Evolutionary conservation across 2,329 filamentous ascomycete species (phyloP).

Genomic region (Fusarium decemcellulare): DNA sequence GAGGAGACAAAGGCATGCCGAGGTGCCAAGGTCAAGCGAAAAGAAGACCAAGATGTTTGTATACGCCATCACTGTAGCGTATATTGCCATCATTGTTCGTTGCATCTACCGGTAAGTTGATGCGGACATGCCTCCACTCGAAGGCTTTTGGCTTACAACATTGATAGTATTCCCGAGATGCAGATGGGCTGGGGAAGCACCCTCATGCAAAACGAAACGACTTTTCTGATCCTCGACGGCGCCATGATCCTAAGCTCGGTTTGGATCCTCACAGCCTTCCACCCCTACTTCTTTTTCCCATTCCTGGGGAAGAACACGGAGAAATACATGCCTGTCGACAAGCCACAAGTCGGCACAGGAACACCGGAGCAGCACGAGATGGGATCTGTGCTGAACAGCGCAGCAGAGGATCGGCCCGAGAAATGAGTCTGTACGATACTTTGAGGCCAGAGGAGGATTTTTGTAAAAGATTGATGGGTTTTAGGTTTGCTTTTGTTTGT

Average conservation of each 20-base stretch:
- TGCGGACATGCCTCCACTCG: fast-evolving
- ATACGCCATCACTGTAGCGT: conserved; percentile 19
- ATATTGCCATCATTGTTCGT: conserved; percentile 36
- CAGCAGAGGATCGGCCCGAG: background rate
- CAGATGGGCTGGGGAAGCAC: conserved; percentile 40
- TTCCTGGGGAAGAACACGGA: conserved; percentile 23
- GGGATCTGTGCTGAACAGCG: background rate
- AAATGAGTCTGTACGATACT: background rate
- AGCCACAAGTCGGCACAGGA: background rate
- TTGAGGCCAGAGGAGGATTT: too few species aligned
- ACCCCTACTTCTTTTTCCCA: conserved; percentile 37
- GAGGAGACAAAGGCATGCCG: background rate
- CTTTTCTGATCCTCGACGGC: conserved; percentile 37
- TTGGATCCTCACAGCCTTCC: conserved; percentile 36
- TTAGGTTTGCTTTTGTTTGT: too few species aligned
- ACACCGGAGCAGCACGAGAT: background rate
- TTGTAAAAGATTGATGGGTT: too few species aligned
- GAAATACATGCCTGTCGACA: conserved; percentile 6
- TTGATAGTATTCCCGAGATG: conserved; percentile 34
- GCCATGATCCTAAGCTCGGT: conserved; percentile 36
- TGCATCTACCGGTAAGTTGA: conserved; percentile 35
- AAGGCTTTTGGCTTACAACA: background rate
- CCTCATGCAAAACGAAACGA: conserved; percentile 41
- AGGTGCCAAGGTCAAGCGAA: conserved; percentile 23
- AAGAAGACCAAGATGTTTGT: conserved; percentile 39